Conservation (phyloP, 1,284 basidiomycete genomes). For the Fomitopsis palustris region DNA sequence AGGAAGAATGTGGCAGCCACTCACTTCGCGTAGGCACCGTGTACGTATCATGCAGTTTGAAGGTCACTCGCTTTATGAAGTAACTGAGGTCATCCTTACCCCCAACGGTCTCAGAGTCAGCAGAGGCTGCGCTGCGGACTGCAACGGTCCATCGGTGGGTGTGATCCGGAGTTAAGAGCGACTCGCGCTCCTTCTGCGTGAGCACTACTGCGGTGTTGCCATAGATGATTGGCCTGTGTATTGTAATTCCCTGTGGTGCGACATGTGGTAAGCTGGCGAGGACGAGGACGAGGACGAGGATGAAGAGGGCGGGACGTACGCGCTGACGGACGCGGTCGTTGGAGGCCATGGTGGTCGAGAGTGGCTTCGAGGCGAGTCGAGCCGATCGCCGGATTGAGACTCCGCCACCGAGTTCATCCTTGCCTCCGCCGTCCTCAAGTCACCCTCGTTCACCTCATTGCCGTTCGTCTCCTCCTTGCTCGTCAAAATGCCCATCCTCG, state of each 20-base stretch:
- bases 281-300: background rate
- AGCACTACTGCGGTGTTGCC: conserved; percentile 92
- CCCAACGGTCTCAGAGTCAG: conserved; percentile 69
- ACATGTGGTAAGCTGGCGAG: conserved; percentile 4
- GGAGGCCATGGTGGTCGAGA: conserved; percentile 32
- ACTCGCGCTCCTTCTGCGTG: conserved; percentile 71
- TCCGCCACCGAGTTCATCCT: conserved; percentile 21
- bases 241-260: conserved; percentile 72
- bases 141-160: conserved; percentile 98
- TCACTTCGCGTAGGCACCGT: conserved; percentile 85
- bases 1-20: conserved; percentile 24
- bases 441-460: conserved; percentile 17
- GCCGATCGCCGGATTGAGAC: conserved; percentile 26
- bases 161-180: conserved; percentile 62
- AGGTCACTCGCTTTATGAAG: conserved; percentile 93
- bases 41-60: conserved; percentile 98
- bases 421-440: conserved; percentile 9
- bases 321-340: conserved; percentile 72
- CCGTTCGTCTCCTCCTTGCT: conserved; percentile 9
- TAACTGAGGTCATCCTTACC: conserved; percentile 86
- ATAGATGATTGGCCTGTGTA: conserved; percentile 91
- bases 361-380: conserved; percentile 21
- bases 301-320: conserved; percentile 40
- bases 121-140: conserved; percentile 75
- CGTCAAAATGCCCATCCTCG: conserved; percentile 42